Conservation (phyloP, 257 asterid species). For the Perilla frutescens region DNA sequence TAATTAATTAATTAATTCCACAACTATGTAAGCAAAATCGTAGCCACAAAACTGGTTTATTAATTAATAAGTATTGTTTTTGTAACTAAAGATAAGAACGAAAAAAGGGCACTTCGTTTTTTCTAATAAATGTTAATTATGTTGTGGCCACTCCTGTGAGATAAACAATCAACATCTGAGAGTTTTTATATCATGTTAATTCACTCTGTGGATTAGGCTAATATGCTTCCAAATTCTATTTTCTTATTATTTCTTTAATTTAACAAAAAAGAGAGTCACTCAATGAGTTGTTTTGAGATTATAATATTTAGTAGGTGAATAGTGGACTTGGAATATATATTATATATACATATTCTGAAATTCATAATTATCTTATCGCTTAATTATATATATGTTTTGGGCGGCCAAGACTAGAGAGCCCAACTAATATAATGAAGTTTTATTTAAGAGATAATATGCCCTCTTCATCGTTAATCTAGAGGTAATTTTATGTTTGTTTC, state of each 20-base stretch:
- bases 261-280: slow-evolving; percentile 19
- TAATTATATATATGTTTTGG: slow-evolving; percentile 45
- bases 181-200: slow-evolving; percentile 12
- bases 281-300: slow-evolving; percentile 36
- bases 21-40: slow-evolving; percentile 30
- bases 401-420: slow-evolving; percentile 47
- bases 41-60: slow-evolving; percentile 37
- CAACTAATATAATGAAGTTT: not conserved
- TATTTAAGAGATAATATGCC: too few relatives aligned
- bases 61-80: too few relatives aligned
- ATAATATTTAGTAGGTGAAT: slow-evolving; percentile 45
- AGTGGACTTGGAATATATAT: slow-evolving; percentile 41
- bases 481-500: not conserved
- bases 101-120: not conserved
- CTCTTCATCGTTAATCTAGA: not conserved
- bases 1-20: not conserved
- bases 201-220: slow-evolving; percentile 16
- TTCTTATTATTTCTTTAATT: slow-evolving; percentile 8
- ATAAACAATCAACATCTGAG: slow-evolving; percentile 12
- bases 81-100: not conserved
- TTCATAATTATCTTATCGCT: slow-evolving; percentile 49
- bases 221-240: slow-evolving; percentile 22
- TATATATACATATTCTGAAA: slow-evolving; percentile 33
- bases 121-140: not conserved
- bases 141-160: not conserved